Conservation (phyloP, 78 protist species). For the Pigoraptor vietnamica region DNA sequence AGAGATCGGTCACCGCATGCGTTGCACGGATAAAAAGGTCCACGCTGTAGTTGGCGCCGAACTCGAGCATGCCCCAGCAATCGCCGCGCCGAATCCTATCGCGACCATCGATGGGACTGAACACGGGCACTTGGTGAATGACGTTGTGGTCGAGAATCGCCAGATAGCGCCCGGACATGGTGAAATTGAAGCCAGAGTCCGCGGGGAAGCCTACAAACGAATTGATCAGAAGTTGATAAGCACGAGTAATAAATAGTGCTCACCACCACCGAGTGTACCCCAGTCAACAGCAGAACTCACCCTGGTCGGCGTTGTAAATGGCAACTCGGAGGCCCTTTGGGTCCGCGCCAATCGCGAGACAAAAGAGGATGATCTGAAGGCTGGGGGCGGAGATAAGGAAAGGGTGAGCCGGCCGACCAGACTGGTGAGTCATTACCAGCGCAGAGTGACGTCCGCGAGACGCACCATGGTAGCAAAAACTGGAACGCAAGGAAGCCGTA, state of each 20-base stretch:
- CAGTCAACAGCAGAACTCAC: too few species aligned
- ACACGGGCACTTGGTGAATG: slow-evolving; percentile 3
- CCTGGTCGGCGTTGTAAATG: slow-evolving; percentile 25
- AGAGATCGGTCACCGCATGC: not conserved
- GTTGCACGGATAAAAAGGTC: not conserved
- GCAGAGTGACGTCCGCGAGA: too few species aligned
- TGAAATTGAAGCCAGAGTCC: not conserved
- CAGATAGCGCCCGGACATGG: not conserved
- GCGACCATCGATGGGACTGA: not conserved
- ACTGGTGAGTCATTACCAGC: too few species aligned
- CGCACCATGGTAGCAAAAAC: not conserved
- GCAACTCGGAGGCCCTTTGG: slow-evolving; percentile 37
- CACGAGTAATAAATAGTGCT: too few species aligned
- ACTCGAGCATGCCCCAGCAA: not conserved
- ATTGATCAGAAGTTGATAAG: too few species aligned
- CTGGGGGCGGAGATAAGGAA: not conserved
- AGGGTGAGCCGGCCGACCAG: not conserved
- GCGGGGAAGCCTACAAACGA: not conserved
- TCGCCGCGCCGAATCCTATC: not conserved
- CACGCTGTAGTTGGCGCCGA: not conserved
- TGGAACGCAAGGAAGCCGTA: not conserved
- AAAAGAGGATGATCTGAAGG: slow-evolving; percentile 35
- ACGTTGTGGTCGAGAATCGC: not conserved
- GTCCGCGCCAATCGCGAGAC: slow-evolving; percentile 27
- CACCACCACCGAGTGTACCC: too few species aligned